A percentile compares a stretch with the other conserved stretches of the same genome.
phyloP scores from a whole-genome alignment of 2,329 filamentous ascomycete genomes.

The Talaromyces verruculosus region DNA sequence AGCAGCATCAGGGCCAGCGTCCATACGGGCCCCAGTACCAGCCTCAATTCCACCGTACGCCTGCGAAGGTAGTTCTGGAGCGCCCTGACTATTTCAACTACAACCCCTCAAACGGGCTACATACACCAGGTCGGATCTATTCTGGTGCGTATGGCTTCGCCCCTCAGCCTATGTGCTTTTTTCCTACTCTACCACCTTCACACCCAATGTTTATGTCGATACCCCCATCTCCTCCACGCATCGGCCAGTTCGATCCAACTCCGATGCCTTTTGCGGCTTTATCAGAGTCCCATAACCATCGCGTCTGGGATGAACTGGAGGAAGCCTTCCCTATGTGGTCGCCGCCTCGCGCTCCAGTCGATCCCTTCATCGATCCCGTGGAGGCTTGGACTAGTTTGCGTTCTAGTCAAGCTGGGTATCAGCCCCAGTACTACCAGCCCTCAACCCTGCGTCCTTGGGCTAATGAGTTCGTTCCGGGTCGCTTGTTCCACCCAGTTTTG shows the following conservation, averaged over 20 bases:
- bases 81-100: neutral
- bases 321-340: neutral
- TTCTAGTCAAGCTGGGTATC: neutral
- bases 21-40: neutral
- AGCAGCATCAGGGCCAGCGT: neutral
- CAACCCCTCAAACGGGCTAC: neutral
- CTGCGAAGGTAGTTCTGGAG: neutral
- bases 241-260: neutral
- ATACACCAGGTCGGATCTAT: neutral
- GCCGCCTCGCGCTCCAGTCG: neutral
- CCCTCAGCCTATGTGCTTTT: neutral
- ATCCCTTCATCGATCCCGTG: neutral
- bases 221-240: neutral
- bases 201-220: neutral
- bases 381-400: neutral
- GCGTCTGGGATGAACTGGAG: neutral
- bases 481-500: neutral
- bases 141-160: neutral
- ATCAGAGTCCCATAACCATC: neutral
- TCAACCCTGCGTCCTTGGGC: constrained; percentile 7
- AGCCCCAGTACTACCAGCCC: neutral
- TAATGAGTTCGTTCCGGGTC: neutral
- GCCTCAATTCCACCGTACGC: neutral
- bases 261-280: neutral
- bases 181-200: neutral